Evolutionary conservation across 31 red algal genomes (phyloP).

Genomic region (Asparagopsis taxiformis): DNA sequence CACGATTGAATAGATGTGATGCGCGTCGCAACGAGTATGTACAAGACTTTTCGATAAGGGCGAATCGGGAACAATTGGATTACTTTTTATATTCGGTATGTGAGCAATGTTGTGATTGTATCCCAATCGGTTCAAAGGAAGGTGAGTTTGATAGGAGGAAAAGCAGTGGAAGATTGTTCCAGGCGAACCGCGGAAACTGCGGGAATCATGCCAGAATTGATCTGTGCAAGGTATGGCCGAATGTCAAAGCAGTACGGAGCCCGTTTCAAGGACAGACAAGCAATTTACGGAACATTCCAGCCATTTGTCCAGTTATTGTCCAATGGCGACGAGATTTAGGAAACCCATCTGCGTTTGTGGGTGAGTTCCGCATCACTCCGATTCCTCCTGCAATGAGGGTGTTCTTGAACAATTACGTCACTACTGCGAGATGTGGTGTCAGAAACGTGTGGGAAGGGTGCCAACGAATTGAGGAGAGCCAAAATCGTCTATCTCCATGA

Average conservation of each 20-base stretch:
- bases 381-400: neutral
- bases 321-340: neutral
- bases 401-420: slow-evolving; percentile 5
- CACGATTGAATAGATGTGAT: slow-evolving; percentile 17
- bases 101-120: slow-evolving; percentile 34
- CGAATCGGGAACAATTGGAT: slow-evolving; percentile 18
- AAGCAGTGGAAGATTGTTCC: slow-evolving; percentile 1
- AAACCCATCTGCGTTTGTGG: slow-evolving; percentile 7
- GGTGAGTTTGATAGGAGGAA: slow-evolving; percentile 1
- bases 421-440: neutral
- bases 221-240: slow-evolving; percentile 18
- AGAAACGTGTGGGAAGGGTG: slow-evolving; percentile 3
- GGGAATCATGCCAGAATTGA: slow-evolving; percentile 14
- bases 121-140: slow-evolving; percentile 3
- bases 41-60: slow-evolving; percentile 1
- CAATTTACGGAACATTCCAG: neutral
- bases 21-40: slow-evolving; percentile 1
- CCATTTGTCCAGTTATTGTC: slow-evolving; percentile 3
- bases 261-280: neutral
- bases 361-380: too few species aligned
- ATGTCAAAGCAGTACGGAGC: neutral
- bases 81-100: slow-evolving; percentile 37
- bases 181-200: slow-evolving; percentile 19
- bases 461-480: neutral
- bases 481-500: slow-evolving; percentile 28